Base-by-base conservation (phyloP, 495 filamentous ascomycete species). In the Hypoxylon rickii region DNA sequence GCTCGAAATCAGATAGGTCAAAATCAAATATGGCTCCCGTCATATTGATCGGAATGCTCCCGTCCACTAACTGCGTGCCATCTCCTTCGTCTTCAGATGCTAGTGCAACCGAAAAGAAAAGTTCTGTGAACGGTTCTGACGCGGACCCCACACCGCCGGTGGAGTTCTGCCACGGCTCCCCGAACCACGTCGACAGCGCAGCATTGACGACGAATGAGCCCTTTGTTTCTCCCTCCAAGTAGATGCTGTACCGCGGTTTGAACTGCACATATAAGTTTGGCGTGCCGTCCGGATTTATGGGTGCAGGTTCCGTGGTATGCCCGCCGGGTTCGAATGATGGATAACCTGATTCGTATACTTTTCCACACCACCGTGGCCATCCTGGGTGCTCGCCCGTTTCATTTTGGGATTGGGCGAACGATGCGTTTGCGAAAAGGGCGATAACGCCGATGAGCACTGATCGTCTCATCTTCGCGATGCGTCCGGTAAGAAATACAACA, bases 191-290 rank as follows among this genome's bases (percentile, higher is more conserved):
- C 2, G 83, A 87, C 5, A 86, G 62, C 19, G 62, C 63, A 3
- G 86, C 79, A 57, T 83, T 79, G 20, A 89, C 73, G 33, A 89
- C 77, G 31, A 89, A 83, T 7, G 80, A 77, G 7, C 73, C 85
- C 3, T 58, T 51, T 3, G 21, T 48, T 61, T 89, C 86, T 31
- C 61, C 73, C n/a, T 69, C 70, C 1, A 83, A 70, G 67, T 89
- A 90, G 22, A 86, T 71, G 37, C 71, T 84, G 62, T 86, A 76
- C 3, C 83, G 79, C 3, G 86, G 82, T 21, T 79, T 74, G 48
- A 89, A 68, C 13, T 76, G 76, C 11, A 89, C 63, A 64, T 87
- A 68, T 0, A 89, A 63, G 41, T 72, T 68, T 8, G 82, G 67
- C 7, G 76, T 76, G 0, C 53, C 66, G n/a, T 72, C 58, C 7